Evolutionary conservation across 2,329 filamentous ascomycete genomes (phyloP), one percentile per base, ranked within the genome.

Genomic region (Ceratocystis smalleyi): DNA sequence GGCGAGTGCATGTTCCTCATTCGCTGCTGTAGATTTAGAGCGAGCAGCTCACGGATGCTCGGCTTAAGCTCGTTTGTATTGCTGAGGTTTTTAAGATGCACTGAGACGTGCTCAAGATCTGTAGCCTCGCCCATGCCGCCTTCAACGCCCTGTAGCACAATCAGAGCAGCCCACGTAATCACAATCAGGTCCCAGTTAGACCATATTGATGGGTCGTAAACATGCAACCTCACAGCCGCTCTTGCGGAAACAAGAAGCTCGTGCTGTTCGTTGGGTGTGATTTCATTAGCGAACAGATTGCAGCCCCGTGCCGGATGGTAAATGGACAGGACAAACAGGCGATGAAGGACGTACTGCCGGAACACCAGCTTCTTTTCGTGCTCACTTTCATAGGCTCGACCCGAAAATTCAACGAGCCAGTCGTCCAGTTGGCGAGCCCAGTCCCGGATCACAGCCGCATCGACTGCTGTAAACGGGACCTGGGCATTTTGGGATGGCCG

Each of bases 121-220:
- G 43, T 8, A 1, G 70, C 67, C 62, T 77, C 74, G 0, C 74
- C 74, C 8, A 74, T 72, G 0, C 75, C 75, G 1, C 73, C 74
- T 65, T 76, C 73, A 2, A 76, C 70, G 1, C 72, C 75, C 66
- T 77, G 75, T 0, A 77, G 68, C 1, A 77, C 74, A n/a, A 77
- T 74, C 7, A 77, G 68, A 1, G 75, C 75, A 5, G 75, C 75
- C 75, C 75, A 77, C 0, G 75, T 76, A 61, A 77, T 77, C 68
- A 77, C 74, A 22, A 76, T 72, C 0, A 77, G 68, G 51, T 77
- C 75, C 72, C 74, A 77, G 55, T 77, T 77, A 3, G 74, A 72
- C 75, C 75, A 77, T 64, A 77, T 77, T 1, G 73, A 72, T 24
- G 72, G 69, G 62, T 77, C 75, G n/a, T 73, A 70, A 3, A 73